Base-by-base conservation (phyloP, 2,329 filamentous ascomycete species). In the Fusarium sp. region DNA sequence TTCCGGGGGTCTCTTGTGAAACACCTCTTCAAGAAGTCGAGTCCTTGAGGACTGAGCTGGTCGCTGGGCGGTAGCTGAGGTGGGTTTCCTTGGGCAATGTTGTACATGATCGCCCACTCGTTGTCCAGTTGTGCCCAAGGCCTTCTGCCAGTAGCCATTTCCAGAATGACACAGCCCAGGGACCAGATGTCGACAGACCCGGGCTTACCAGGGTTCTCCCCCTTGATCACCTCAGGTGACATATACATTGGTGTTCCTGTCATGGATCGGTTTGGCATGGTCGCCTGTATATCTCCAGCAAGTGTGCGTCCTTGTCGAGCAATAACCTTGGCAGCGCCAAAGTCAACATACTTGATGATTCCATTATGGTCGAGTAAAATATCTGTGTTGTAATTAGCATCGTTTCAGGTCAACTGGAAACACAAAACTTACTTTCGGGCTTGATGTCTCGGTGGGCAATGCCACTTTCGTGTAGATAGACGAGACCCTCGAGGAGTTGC, bases 81-180 rank as follows among this genome's bases (percentile, higher is more conserved):
- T 50, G 94, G 92, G 75, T 98, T 97, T 70, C 96, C 96, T 78
- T 97, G 95, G 2, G 96, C 96, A 76, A 99, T 99, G 83, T 98
- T 98, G 86, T 98, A 99, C 96, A 99, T 99, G 82, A 99, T 98
- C 43, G 96, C 96, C 94, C 94, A 99, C 80, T 99, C 96, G 78
- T 99, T 99, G 83, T 99, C 96, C 48, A 98, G 89, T 70, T 91
- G 93, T 26, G 94, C 93, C 96, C 96, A 99, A 2, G 96, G 96
- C 18, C 95, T 90, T 67, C 94, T 89, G 21, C 96, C 96, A 0
- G 96, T 99, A 6, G 93, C 93, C 95, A 99, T 98, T 80, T 99
- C 96, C 43, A 98, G 88, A 70, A 99, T 93, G 39, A 99, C 96
- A 77, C 96, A 99, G 56, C 96, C 95, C 4, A 99, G 86, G 4